Conservation (phyloP, 805 yeast genomes). For the Pichia ethanolica region DNA sequence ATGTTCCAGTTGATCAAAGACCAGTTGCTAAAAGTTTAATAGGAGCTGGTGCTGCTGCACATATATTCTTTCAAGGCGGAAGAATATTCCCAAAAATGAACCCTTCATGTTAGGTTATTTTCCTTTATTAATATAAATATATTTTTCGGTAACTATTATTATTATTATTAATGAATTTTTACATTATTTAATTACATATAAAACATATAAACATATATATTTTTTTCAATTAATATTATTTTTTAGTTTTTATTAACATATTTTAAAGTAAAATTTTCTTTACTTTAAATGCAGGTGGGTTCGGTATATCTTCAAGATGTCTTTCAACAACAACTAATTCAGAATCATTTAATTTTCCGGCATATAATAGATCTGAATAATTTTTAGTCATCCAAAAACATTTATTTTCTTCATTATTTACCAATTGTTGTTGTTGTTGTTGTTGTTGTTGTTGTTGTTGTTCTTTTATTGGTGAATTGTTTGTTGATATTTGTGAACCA, state of each 20-base stretch:
- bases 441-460: conserved; percentile 2
- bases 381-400: conserved; percentile 72
- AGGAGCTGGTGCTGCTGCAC: conserved; percentile 61
- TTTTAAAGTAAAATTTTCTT: conserved; percentile 36
- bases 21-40: conserved; percentile 39
- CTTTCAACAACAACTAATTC: conserved; percentile 73
- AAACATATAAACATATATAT: background rate
- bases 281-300: conserved; percentile 58
- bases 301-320: conserved; percentile 49
- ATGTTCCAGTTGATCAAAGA: conserved; percentile 22
- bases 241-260: background rate
- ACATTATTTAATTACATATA: background rate
- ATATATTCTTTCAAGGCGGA: conserved; percentile 62
- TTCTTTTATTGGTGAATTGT: conserved; percentile 3
- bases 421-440: conserved; percentile 3
- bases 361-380: conserved; percentile 64
- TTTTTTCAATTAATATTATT: background rate
- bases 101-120: conserved; percentile 8
- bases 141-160: too few relatives aligned
- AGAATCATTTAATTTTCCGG: conserved; percentile 40
- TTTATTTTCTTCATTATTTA: conserved; percentile 25
- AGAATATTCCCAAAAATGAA: conserved; percentile 39
- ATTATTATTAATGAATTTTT: too few relatives aligned
- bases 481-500: conserved; percentile 15
- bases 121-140: too few relatives aligned